Percentiles rank a stretch among this genome's conserved stretches.
phyloP scores from a whole-genome alignment of 495 filamentous ascomycete species.

The Aspergillus affinis region DNA sequence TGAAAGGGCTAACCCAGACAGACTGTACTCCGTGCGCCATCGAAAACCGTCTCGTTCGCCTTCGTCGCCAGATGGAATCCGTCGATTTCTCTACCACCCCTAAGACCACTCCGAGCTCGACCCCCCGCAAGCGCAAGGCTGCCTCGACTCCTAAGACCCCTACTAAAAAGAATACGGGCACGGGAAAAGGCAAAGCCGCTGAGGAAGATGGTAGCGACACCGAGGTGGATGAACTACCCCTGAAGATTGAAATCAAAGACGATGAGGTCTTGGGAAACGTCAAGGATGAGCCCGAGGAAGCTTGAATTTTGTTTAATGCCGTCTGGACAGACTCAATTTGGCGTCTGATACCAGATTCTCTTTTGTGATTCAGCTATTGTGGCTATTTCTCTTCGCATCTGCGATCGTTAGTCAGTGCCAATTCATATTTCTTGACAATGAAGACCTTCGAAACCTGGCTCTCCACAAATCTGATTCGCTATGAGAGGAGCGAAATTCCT shows the following conservation, averaged over 20 bases:
- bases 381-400: too few relatives aligned
- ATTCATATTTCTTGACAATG: too few relatives aligned
- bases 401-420: too few relatives aligned
- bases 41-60: constrained; percentile 3
- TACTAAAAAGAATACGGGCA: background rate
- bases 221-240: background rate
- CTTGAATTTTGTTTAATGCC: background rate
- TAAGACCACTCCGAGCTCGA: background rate
- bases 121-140: background rate
- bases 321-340: too few relatives aligned
- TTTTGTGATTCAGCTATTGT: too few relatives aligned
- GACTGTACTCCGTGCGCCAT: constrained; percentile 1
- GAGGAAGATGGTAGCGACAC: background rate
- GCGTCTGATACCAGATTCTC: too few relatives aligned
- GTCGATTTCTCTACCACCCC: background rate
- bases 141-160: background rate
- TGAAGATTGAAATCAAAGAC: background rate
- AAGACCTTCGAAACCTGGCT: too few relatives aligned
- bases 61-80: background rate
- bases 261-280: too few relatives aligned
- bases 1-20: background rate
- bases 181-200: background rate
- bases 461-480: too few relatives aligned
- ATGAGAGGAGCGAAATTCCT: too few relatives aligned
- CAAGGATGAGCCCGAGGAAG: background rate